Percentiles rank a stretch among this genome's conserved stretches.
Evolutionary conservation across 768 basidiomycete species (phyloP).

Genomic region (Symmetrospora coprosmae): DNA sequence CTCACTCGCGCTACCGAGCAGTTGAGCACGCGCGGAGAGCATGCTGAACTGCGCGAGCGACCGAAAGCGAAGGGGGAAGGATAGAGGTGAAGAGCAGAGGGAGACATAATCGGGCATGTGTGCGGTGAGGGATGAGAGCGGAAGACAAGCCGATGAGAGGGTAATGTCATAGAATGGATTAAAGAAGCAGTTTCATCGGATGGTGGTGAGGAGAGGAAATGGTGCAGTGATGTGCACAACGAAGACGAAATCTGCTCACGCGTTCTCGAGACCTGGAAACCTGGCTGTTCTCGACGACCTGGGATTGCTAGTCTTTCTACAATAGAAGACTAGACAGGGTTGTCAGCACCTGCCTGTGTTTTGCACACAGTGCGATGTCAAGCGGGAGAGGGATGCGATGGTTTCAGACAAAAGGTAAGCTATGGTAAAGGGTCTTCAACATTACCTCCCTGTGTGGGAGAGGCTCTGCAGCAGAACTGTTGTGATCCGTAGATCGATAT

Average conservation of each 20-base stretch:
- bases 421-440: conserved; percentile 1
- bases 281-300: background rate
- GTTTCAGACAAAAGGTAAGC: conserved; percentile 22
- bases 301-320: too few relatives aligned
- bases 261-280: background rate
- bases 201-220: background rate
- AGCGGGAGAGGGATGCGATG: background rate
- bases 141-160: too few relatives aligned
- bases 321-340: too few relatives aligned
- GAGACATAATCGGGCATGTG: too few relatives aligned
- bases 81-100: too few relatives aligned
- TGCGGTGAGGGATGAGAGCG: too few relatives aligned
- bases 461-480: conserved; percentile 22
- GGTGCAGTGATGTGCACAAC: background rate
- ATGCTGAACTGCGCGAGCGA: too few relatives aligned
- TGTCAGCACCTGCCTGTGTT: too few relatives aligned
- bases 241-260: background rate
- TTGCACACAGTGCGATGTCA: too few relatives aligned
- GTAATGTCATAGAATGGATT: conserved; percentile 19
- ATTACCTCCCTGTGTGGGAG: background rate
- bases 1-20: too few relatives aligned
- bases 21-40: too few relatives aligned
- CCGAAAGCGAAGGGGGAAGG: too few relatives aligned
- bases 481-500: background rate
- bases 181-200: background rate